Evolutionary conservation across 2,329 filamentous ascomycete species (phyloP).

Genomic region (Didymella glomerata): DNA sequence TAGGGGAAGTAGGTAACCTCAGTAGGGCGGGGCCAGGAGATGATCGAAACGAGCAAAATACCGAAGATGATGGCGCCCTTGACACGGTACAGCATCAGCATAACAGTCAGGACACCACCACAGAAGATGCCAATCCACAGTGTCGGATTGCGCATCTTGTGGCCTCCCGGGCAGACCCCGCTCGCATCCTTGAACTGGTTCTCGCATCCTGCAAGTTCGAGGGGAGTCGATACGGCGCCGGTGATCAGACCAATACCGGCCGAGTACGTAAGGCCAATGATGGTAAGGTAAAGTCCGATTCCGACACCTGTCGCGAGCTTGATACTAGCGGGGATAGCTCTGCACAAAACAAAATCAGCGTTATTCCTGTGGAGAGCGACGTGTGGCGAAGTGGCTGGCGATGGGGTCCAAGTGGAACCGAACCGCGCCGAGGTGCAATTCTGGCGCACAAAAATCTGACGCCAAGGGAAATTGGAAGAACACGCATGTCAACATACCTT

Average conservation of each 20-base stretch:
- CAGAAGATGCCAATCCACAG: conserved; percentile 93
- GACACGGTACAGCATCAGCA: conserved; percentile 85
- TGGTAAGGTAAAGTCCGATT: conserved; percentile 81
- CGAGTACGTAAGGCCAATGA: conserved; percentile 79
- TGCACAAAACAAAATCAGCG: conserved; percentile 56
- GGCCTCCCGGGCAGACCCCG: conserved; percentile 67
- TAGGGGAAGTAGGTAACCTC: conserved; percentile 83
- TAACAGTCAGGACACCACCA: conserved; percentile 78
- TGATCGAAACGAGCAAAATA: conserved; percentile 83
- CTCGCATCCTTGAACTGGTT: conserved; percentile 54
- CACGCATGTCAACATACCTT: conserved; percentile 27
- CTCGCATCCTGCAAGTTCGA: conserved; percentile 79
- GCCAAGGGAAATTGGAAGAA: conserved; percentile 18
- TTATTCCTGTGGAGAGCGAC: conserved; percentile 62
- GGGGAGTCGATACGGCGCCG: conserved; percentile 71
- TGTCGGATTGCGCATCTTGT: conserved; percentile 82
- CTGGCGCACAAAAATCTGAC: conserved; percentile 20
- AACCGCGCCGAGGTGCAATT: conserved; percentile 20
- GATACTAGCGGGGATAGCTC: conserved; percentile 82
- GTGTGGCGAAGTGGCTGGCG: conserved; percentile 19
- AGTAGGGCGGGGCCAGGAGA: conserved; percentile 84
- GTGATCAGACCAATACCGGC: conserved; percentile 83
- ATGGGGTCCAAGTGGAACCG: conserved; percentile 22
- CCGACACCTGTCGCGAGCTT: conserved; percentile 87
- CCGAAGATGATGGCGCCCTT: conserved; percentile 87